Percentiles rank a stretch among this genome's conserved stretches.
Conservation (phyloP, 2,329 filamentous ascomycete genomes). For the Cercospora canescens region DNA sequence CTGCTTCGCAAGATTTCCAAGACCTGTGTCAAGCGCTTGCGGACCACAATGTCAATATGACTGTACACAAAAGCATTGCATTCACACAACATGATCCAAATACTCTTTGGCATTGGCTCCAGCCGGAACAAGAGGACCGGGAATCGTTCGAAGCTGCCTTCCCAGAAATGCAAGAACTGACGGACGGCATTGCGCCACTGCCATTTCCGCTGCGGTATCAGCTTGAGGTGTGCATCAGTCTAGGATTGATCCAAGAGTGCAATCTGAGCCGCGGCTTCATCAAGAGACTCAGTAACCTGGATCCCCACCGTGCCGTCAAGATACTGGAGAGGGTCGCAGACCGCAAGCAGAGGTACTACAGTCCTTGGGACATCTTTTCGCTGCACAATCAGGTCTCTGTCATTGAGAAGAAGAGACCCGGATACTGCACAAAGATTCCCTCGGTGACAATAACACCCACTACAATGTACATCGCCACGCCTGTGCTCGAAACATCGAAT, state of each 20-base stretch:
- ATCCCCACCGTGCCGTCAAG: conserved; percentile 54
- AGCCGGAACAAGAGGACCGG: not conserved
- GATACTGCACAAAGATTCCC: conserved; percentile 73
- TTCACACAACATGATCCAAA: conserved; percentile 29
- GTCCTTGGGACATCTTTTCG: conserved; percentile 73
- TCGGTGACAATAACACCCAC: conserved; percentile 83
- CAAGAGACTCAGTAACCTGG: conserved; percentile 55
- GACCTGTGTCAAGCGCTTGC: conserved; percentile 55
- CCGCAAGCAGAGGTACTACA: conserved; percentile 59
- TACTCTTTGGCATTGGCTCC: conserved; percentile 16
- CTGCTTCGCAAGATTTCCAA: conserved; percentile 20
- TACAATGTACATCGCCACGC: conserved; percentile 74
- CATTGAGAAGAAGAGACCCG: conserved; percentile 46
- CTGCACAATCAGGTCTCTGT: conserved; percentile 42
- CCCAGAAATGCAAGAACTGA: conserved; percentile 23
- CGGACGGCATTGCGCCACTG: conserved; percentile 29
- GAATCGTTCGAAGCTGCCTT: conserved; percentile 4
- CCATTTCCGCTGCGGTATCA: conserved; percentile 79
- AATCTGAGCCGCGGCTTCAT: conserved; percentile 70
- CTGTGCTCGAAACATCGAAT: conserved; percentile 83
- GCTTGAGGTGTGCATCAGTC: conserved; percentile 89
- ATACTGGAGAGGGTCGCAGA: conserved; percentile 75
- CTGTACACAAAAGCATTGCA: conserved; percentile 46
- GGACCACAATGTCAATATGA: conserved; percentile 70
- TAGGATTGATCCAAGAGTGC: conserved; percentile 73